These are phyloP conservation scores for Cercospora sesami DNA, from an alignment of 2,329 filamentous ascomycete species.

Conservation along the genomic window DNA sequence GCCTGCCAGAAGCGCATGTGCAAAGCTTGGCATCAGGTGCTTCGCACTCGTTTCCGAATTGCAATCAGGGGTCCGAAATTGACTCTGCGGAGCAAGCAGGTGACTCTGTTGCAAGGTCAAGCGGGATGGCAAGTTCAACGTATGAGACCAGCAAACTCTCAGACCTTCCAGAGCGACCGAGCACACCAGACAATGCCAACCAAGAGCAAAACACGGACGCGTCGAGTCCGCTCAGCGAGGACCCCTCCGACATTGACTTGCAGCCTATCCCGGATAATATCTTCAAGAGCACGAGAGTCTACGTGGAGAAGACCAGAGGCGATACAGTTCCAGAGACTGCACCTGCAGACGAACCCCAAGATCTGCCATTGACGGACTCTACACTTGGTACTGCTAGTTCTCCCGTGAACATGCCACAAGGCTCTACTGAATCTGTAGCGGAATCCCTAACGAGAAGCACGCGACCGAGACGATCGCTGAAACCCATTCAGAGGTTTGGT, in stretches of 20 bases:
- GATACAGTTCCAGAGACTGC: neutral
- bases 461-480: neutral
- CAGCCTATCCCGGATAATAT: neutral
- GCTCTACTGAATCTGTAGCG: neutral
- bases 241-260: neutral
- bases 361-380: neutral
- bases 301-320: neutral
- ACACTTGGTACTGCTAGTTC: neutral
- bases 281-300: neutral
- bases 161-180: neutral
- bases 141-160: neutral
- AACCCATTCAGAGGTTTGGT: neutral
- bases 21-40: neutral
- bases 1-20: neutral
- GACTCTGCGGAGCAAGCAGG: neutral
- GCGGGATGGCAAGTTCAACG: neutral
- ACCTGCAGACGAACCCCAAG: neutral
- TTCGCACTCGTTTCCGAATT: neutral
- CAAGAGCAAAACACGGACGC: neutral
- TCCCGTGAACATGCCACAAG: neutral
- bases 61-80: neutral
- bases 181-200: neutral
- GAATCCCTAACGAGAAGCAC: neutral
- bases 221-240: neutral
- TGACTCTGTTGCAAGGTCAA: neutral